A percentile compares a stretch with the other conserved stretches of the same genome.
Evolutionary conservation across 140 eudicot genomes (phyloP).

Genomic region (Cichorium intybus): DNA sequence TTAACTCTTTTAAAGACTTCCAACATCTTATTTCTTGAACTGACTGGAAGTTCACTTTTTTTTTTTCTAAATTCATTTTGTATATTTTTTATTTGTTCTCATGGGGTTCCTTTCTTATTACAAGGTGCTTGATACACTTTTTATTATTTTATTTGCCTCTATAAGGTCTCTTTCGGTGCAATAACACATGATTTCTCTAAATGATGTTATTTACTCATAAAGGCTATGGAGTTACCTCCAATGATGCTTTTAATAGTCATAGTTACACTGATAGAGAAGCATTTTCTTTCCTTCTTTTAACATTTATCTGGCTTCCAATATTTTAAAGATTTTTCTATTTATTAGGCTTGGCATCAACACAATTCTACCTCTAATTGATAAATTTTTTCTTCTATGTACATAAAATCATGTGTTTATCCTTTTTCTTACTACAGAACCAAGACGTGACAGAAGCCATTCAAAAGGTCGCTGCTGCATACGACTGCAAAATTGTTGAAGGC

Average conservation of each 20-base stretch:
- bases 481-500: slow-evolving; percentile 97
- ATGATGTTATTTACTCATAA: slow-evolving; percentile 20
- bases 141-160: background rate
- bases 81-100: background rate
- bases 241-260: slow-evolving; percentile 35
- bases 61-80: background rate
- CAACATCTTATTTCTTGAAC: too few relatives aligned
- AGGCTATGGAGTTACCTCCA: slow-evolving; percentile 28
- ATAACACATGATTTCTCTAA: slow-evolving; percentile 25
- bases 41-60: too few relatives aligned
- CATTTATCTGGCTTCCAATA: background rate
- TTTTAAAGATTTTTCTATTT: background rate
- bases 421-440: slow-evolving; percentile 56
- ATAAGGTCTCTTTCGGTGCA: background rate
- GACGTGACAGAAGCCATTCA: slow-evolving; percentile 96
- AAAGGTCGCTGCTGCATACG: slow-evolving; percentile 96
- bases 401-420: background rate
- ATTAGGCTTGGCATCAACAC: too few relatives aligned
- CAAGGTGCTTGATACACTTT: background rate
- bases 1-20: too few relatives aligned
- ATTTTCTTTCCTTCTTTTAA: background rate
- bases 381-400: too few relatives aligned
- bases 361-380: too few relatives aligned
- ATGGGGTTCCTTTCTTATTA: background rate
- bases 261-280: slow-evolving; percentile 39